Base-by-base conservation (phyloP, 805 yeast genomes). In the Starmerella khaoyaiensis region DNA sequence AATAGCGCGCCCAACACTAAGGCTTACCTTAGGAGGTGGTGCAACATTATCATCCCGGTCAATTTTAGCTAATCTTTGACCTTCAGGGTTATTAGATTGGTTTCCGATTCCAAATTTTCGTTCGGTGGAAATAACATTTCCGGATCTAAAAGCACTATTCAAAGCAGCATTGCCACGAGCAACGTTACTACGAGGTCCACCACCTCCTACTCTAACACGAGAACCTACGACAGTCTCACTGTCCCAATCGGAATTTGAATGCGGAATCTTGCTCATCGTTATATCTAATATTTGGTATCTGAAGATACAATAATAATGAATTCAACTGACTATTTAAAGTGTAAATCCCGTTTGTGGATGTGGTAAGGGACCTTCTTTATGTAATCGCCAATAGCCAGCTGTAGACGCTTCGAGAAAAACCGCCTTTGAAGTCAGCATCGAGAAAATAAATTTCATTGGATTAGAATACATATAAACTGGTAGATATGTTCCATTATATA, bases 1-100 rank as follows among this genome's bases (percentile, higher is more conserved):
- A 50, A 90, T 84, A 38, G 87, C 79, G 58, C 78, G 80, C 48
- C 97, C 98, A 21, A 90, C 97, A 41, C 65, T 63, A 11, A 71
- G 65, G 39, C 83, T 94, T 36, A 90, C 62, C 63, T 86, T 90
- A 63, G 86, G 79, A 41, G 93, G 93, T 15, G 90, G 79, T 38
- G 83, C 93, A 47, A 87, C 84, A 52, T 86, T 96, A 53, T 84
- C 93, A 35, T 83, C 76, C 59, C 94, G 77, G 60, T 90, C 98
- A 51, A 90, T 71, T 66, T 75, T 87, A 47, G 98, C 78, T 57
- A 90, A 67, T 60, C 94, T 73, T 67, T 90, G 98, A 35, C 97
- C 98, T 57, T 87, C 97, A 21, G 82, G 77, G 39, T 74, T 65
- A 49, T 63, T 67, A 37, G 65, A 58, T 62, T 79, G 81, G 55